Percentiles rank a stretch among this genome's conserved stretches.
Evolutionary conservation across 2,329 filamentous ascomycete species (phyloP).

Genomic region (Cercospora sp.): DNA sequence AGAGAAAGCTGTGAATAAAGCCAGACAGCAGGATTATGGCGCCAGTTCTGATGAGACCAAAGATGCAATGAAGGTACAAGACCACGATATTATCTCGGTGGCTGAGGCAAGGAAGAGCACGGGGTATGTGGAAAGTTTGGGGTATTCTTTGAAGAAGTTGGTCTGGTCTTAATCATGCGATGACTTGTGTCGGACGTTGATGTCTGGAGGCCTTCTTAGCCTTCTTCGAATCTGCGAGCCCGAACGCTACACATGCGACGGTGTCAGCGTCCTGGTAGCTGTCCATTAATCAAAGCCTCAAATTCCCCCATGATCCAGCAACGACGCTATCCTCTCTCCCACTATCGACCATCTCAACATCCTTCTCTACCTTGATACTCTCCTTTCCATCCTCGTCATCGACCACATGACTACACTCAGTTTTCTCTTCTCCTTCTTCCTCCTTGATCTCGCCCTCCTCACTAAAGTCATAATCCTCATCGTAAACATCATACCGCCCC

Average conservation of each 20-base stretch:
- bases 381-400: constrained; percentile 4
- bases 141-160: constrained; percentile 88
- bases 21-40: constrained; percentile 43
- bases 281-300: neutral
- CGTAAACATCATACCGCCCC: neutral
- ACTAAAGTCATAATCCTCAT: constrained; percentile 4
- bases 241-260: neutral
- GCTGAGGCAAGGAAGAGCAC: constrained; percentile 85
- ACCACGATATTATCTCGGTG: constrained; percentile 75
- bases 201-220: neutral
- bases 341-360: neutral
- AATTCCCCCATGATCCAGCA: constrained; percentile 2
- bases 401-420: neutral
- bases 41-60: constrained; percentile 25
- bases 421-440: neutral
- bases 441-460: constrained; percentile 7
- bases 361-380: neutral
- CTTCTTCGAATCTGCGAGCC: neutral
- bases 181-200: neutral
- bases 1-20: constrained; percentile 60
- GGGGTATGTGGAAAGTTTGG: constrained; percentile 79
- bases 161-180: constrained; percentile 66
- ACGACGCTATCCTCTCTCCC: constrained; percentile 7
- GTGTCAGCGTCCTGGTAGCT: neutral
- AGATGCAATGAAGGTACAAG: constrained; percentile 46